Base-by-base conservation (phyloP, 768 basidiomycete species). In the Podaxis sp. region DNA sequence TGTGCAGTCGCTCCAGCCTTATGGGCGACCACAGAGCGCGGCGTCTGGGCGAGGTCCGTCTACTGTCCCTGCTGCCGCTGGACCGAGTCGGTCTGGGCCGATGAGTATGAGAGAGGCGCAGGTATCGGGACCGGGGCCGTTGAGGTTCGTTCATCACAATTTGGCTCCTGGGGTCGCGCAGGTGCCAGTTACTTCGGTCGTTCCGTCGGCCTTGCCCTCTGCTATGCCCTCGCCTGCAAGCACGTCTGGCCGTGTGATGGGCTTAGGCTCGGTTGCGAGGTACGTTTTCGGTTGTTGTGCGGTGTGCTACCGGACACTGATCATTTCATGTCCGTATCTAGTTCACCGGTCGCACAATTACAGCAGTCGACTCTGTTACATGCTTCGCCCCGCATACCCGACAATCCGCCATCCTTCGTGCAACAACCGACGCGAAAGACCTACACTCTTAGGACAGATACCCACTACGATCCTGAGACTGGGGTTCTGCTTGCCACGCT, bases 391-490 rank as follows among this genome's bases (percentile, higher is more conserved):
- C 58, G 46, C 4, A 44, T 51, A 26, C 60, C 69, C 42, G 57
- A 65, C 52, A 59, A 67, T 55, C 67, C 68, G 8, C 60, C 62
- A 9, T 40, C 63, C 22, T 55, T 61, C 54, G 58, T 44, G 42
- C 59, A 38, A 12, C 44, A 64, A 58, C 74, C 67, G n/a, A 74
- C 3, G 4, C 52, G 52, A n/a, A 63, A 55, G 40, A 28, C 13
- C 19, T 79, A 80, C 68, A 69, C 77, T 65, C 84, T 88, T 64
- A 84, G 86, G 67, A 77, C 84, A 33, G 90, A 91, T 73, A 74
- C 87, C 57, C 78, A 83, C 69, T 88, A 84, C 75, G 81, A 86
- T 69, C 67, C 71, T 40, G 76, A 79, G 38, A 82, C 79, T 56
- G 79, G 79, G 71, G 69, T 79, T 42, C 74, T 90, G 68, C 81